A percentile compares a stretch with the other conserved stretches of the same genome.
These are phyloP conservation scores for Juglanconis sp. DNA, from an alignment of 2,329 filamentous ascomycete species.

Conservation along the genomic window DNA sequence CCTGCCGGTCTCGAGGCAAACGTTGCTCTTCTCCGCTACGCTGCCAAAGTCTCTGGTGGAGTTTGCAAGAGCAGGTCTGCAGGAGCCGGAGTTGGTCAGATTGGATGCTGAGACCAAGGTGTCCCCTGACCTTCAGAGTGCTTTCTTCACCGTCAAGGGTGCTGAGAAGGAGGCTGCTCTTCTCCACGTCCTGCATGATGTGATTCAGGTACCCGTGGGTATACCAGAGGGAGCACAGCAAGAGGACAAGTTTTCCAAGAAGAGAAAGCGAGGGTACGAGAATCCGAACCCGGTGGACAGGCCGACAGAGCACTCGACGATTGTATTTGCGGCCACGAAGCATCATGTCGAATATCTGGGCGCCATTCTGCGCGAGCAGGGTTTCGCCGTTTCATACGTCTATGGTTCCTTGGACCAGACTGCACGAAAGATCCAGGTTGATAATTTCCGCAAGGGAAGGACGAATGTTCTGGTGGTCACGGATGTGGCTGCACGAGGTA, in stretches of 20 bases:
- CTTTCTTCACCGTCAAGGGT: constrained; percentile 90
- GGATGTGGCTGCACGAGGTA: constrained; percentile 92
- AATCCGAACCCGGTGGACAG: constrained; percentile 58
- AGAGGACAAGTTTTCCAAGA: constrained; percentile 55
- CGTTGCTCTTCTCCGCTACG: constrained; percentile 90
- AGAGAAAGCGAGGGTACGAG: constrained; percentile 65
- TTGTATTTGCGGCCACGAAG: constrained; percentile 91
- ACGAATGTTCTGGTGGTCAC: constrained; percentile 93
- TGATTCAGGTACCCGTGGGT: constrained; percentile 84
- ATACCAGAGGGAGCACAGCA: constrained; percentile 51
- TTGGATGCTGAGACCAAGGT: constrained; percentile 94
- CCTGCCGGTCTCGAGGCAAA: constrained; percentile 80
- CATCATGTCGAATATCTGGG: constrained; percentile 95
- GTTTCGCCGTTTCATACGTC: constrained; percentile 88
- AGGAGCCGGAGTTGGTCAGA: constrained; percentile 86
- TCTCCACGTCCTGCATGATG: constrained; percentile 81
- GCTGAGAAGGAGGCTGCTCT: constrained; percentile 92
- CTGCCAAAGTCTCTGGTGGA: constrained; percentile 92
- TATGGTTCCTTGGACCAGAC: constrained; percentile 95
- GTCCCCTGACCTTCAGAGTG: constrained; percentile 90
- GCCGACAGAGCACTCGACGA: constrained; percentile 87
- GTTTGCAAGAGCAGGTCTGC: constrained; percentile 87
- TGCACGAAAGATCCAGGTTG: constrained; percentile 86
- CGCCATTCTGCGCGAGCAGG: constrained; percentile 71
- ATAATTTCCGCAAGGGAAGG: constrained; percentile 79